Evolutionary conservation across 805 yeast species (phyloP).

Genomic region (Sugiyamaella lignohabitans): DNA sequence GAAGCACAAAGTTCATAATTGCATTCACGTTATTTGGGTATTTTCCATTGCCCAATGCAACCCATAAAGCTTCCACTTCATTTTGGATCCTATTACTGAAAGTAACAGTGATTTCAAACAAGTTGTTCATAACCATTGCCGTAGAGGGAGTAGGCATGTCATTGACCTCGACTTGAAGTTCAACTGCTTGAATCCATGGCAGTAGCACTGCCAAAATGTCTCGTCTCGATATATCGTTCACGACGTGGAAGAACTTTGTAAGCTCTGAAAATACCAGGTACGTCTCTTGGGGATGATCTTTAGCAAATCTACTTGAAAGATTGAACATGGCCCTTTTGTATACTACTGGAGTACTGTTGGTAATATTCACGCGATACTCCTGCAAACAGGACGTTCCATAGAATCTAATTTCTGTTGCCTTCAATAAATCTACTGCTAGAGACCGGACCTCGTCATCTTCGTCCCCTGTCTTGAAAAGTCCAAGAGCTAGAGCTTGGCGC

Average conservation of each 20-base stretch:
- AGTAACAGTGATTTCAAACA: slow-evolving; percentile 78
- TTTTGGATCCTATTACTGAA: slow-evolving; percentile 69
- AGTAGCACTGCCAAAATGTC: slow-evolving; percentile 74
- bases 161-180: slow-evolving; percentile 40
- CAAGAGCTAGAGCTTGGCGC: slow-evolving; percentile 65
- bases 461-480: slow-evolving; percentile 73
- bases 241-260: slow-evolving; percentile 60
- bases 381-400: slow-evolving; percentile 50
- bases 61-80: slow-evolving; percentile 94
- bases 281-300: slow-evolving; percentile 50
- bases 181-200: slow-evolving; percentile 90
- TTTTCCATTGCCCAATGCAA: slow-evolving; percentile 77
- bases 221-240: slow-evolving; percentile 53
- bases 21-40: slow-evolving; percentile 61
- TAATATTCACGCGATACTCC: slow-evolving; percentile 61
- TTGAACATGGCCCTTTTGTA: slow-evolving; percentile 82
- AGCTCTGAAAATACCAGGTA: slow-evolving; percentile 62
- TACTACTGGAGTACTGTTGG: slow-evolving; percentile 71
- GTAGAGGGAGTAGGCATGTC: slow-evolving; percentile 35
- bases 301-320: slow-evolving; percentile 66
- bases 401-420: slow-evolving; percentile 53
- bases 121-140: slow-evolving; percentile 68
- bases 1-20: slow-evolving; percentile 63
- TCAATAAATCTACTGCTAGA: slow-evolving; percentile 66
- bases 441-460: slow-evolving; percentile 60